Percentiles rank a stretch among this genome's conserved stretches.
Conservation (phyloP, 495 filamentous ascomycete species). For the Oleoguttula mirabilis region DNA sequence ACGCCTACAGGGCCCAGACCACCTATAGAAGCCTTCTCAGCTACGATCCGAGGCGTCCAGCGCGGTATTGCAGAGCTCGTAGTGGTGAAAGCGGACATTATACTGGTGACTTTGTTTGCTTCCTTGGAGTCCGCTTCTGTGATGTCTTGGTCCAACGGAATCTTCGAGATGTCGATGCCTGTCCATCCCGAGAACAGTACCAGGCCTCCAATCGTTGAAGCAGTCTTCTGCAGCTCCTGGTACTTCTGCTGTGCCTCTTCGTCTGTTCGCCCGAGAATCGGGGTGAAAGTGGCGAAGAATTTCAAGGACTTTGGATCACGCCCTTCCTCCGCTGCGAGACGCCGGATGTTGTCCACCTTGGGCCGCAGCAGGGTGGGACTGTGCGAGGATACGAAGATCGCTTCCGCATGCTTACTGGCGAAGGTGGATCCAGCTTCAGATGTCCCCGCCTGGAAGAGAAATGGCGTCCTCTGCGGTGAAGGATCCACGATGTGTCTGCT, state of each 20-base stretch:
- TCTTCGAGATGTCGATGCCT: conserved; percentile 41
- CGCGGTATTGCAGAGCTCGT: conserved; percentile 22
- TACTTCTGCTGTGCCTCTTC: conserved; percentile 42
- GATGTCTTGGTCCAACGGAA: conserved; percentile 17
- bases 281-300: conserved; percentile 34
- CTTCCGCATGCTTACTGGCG: conserved; percentile 49
- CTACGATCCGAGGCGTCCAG: conserved; percentile 53
- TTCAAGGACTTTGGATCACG: conserved; percentile 42
- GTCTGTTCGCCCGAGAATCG: conserved; percentile 41
- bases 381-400: conserved; percentile 42
- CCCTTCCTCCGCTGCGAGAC: conserved; percentile 32
- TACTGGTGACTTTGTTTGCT: conserved; percentile 30
- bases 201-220: conserved; percentile 43
- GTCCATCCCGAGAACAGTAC: conserved; percentile 52
- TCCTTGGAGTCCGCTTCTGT: background rate
- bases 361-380: conserved; percentile 33
- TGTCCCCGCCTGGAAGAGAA: conserved; percentile 54
- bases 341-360: conserved; percentile 42
- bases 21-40: conserved; percentile 46
- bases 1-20: conserved; percentile 41
- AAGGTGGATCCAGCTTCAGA: conserved; percentile 51
- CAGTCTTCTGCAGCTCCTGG: conserved; percentile 38
- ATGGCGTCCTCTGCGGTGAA: conserved; percentile 50
- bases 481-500: conserved; percentile 54
- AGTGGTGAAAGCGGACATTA: background rate